phyloP scores from a whole-genome alignment of 805 yeast genomes.

The Candida koratica region DNA sequence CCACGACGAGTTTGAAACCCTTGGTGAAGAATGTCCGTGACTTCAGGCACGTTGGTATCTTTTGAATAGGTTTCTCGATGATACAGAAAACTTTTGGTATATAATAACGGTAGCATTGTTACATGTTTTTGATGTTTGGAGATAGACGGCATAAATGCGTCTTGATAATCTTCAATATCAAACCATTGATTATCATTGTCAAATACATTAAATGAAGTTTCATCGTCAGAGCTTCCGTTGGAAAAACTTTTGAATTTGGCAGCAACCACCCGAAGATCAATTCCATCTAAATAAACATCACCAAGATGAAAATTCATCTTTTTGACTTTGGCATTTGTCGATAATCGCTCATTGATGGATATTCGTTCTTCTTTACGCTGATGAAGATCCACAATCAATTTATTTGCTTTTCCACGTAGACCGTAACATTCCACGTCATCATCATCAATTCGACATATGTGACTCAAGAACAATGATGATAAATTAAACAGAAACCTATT shows the following conservation, averaged over 20 bases:
- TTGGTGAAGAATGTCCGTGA: slow-evolving; percentile 25
- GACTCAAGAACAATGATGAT: slow-evolving; percentile 70
- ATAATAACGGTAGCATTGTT: slow-evolving; percentile 56
- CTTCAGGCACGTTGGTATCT: slow-evolving; percentile 13
- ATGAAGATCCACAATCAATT: slow-evolving; percentile 38
- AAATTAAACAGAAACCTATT: slow-evolving; percentile 75
- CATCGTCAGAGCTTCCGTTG: neutral
- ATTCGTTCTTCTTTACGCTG: slow-evolving; percentile 37
- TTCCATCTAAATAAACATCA: slow-evolving; percentile 50
- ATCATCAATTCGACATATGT: slow-evolving; percentile 55
- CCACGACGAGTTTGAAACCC: slow-evolving; percentile 28
- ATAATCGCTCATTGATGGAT: slow-evolving; percentile 41
- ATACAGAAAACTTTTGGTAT: slow-evolving; percentile 67
- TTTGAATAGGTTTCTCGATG: slow-evolving; percentile 48
- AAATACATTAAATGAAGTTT: slow-evolving; percentile 24
- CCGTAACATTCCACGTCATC: slow-evolving; percentile 62
- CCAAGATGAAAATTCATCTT: slow-evolving; percentile 64
- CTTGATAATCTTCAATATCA: slow-evolving; percentile 59
- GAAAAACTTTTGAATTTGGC: slow-evolving; percentile 34
- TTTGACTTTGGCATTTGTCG: slow-evolving; percentile 45
- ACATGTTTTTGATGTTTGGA: slow-evolving; percentile 38
- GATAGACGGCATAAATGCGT: slow-evolving; percentile 45
- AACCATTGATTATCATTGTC: slow-evolving; percentile 60
- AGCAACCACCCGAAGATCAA: slow-evolving; percentile 58
- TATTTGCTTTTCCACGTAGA: slow-evolving; percentile 44